These are phyloP conservation scores for Metarhizium robertsii DNA, from an alignment of 2,329 filamentous ascomycete genomes.

Conservation along the genomic window DNA sequence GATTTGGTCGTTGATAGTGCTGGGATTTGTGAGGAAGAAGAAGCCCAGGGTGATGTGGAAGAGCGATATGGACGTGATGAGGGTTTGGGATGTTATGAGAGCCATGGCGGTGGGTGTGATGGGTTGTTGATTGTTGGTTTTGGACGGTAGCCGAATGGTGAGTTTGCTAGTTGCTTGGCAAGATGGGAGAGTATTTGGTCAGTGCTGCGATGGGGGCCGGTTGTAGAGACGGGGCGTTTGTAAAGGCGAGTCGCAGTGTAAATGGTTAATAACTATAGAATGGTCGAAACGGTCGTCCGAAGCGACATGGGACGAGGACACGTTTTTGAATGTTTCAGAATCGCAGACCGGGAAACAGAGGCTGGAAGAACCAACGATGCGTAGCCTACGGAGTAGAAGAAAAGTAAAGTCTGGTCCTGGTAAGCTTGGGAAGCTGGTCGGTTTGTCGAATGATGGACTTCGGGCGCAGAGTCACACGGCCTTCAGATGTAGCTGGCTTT, in stretches of 20 bases:
- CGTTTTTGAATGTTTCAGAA: neutral
- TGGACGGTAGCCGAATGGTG: too few relatives aligned
- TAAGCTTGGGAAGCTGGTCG: too few relatives aligned
- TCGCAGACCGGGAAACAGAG: neutral
- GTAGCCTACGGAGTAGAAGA: too few relatives aligned
- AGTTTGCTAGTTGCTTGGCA: neutral
- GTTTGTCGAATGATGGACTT: too few relatives aligned
- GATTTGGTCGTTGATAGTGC: slow-evolving; percentile 65
- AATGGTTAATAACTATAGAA: neutral
- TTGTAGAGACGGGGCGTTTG: too few relatives aligned
- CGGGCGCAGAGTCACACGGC: too few relatives aligned
- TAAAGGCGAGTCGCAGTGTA: too few relatives aligned
- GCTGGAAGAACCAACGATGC: too few relatives aligned
- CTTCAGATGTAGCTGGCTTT: too few relatives aligned
- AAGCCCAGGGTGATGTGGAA: slow-evolving; percentile 78
- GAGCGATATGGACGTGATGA: slow-evolving; percentile 73
- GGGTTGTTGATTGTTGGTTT: neutral
- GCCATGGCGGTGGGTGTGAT: slow-evolving; percentile 49
- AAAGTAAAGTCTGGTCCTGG: too few relatives aligned
- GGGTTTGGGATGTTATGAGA: slow-evolving; percentile 67
- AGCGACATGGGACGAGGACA: neutral
- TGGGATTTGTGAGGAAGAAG: slow-evolving; percentile 70
- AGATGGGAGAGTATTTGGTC: too few relatives aligned
- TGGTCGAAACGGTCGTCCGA: neutral
- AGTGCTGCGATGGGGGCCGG: too few relatives aligned